Conservation (phyloP, 106 monocot genomes). For the Vanilla planifolia region DNA sequence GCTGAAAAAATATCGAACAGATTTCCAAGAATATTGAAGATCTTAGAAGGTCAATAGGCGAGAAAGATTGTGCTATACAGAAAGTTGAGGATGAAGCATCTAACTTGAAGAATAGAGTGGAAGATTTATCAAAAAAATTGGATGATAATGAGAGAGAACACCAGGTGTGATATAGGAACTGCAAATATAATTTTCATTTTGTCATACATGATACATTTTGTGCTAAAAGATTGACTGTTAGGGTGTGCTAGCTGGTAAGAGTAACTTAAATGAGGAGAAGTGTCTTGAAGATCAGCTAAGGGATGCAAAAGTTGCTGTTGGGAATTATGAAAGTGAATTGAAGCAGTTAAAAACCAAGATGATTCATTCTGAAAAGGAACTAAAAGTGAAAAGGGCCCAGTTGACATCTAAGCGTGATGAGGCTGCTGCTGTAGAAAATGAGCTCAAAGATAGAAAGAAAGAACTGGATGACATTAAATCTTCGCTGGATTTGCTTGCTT, state of each 20-base stretch:
- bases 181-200: background rate
- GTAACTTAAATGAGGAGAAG: constrained; percentile 77
- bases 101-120: constrained; percentile 65
- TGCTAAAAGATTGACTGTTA: constrained; percentile 14
- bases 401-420: constrained; percentile 67
- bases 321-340: constrained; percentile 63
- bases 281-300: constrained; percentile 96
- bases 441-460: constrained; percentile 57
- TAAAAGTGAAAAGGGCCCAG: constrained; percentile 69
- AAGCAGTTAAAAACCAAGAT: constrained; percentile 75
- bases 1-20: constrained; percentile 30
- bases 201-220: background rate
- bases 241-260: constrained; percentile 92
- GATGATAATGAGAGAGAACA: constrained; percentile 73
- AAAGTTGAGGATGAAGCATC: constrained; percentile 68
- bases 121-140: constrained; percentile 58
- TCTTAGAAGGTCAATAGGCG: constrained; percentile 58
- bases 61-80: constrained; percentile 58
- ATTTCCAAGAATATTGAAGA: constrained; percentile 69
- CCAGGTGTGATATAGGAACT: constrained; percentile 47
- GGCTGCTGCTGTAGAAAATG: constrained; percentile 75
- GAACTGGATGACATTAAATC: constrained; percentile 59
- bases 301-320: constrained; percentile 91
- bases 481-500: constrained; percentile 50
- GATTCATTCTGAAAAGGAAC: constrained; percentile 76